These are phyloP conservation scores for Zygosaccharomyces pseudobailii DNA, from an alignment of 1,139 yeast species.

Conservation along the genomic window DNA sequence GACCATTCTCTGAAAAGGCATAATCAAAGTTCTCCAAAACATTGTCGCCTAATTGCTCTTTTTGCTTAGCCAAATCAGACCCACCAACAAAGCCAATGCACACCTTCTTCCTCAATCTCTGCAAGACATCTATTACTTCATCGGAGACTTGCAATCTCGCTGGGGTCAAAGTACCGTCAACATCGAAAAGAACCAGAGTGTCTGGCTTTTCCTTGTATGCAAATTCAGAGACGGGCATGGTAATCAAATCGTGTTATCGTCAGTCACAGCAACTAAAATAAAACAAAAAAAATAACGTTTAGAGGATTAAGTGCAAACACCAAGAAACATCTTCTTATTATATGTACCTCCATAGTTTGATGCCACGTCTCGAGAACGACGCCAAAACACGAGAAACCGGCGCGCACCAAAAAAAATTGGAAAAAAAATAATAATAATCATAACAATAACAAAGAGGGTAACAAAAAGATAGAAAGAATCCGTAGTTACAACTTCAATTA, in stretches of 20 bases:
- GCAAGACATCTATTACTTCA: conserved; percentile 70
- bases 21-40: conserved; percentile 82
- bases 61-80: conserved; percentile 88
- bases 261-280: neutral
- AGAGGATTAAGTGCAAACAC: neutral
- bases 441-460: neutral
- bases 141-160: conserved; percentile 82
- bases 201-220: conserved; percentile 40
- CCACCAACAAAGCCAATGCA: conserved; percentile 99
- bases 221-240: conserved; percentile 36
- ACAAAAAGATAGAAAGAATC: neutral
- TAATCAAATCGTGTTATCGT: neutral
- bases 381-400: neutral
- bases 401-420: neutral
- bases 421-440: neutral
- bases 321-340: neutral
- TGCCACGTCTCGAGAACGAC: neutral
- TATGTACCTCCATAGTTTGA: neutral
- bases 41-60: conserved; percentile 86
- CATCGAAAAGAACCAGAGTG: conserved; percentile 79
- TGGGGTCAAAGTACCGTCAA: conserved; percentile 97
- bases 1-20: conserved; percentile 96
- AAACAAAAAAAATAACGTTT: neutral
- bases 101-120: conserved; percentile 77
- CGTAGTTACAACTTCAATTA: too few species aligned